Evolutionary conservation across 164 flowering plant genomes (phyloP), one percentile per base, ranked within the genome.

Genomic region (Chloranthus sessilifolius): DNA sequence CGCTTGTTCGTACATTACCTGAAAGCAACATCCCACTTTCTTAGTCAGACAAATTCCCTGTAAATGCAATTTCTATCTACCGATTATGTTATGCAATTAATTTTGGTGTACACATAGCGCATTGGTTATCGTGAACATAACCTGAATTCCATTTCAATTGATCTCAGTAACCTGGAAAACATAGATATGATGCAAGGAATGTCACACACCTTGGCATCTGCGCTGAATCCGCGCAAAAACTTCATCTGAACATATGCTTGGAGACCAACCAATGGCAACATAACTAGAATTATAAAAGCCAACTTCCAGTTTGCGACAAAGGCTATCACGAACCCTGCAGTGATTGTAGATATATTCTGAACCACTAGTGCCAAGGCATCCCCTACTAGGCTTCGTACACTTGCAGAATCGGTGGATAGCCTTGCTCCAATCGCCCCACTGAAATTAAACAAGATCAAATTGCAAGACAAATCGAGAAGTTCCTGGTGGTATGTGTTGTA

Each of bases 391-490:
- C 70, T 67, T 30, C 71, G 50, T 20, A 58, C 55, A 10, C 43
- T 50, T 15, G 62, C 39, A 14, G 62, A 55, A 49, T 58, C 55
- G 7, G 66, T 64, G 3, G 80, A 66, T 50, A 75, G 63, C 50
- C 80, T 58, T 57, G 77, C 74, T 16, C 76, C 76, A 20, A 75
- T 46, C 23, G 74, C 74, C 7, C 80, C 80, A 54, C 80, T 75
- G 62, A 14, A 42, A 57, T 0, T 1, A 38, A 10, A 42, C 11
- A 14, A 5, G 21, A 15, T 15, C 21, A n/a, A n/a, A n/a, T 17
- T 33, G 36, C 36, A 26, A 33, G 25, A 23, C 39, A 41, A 31
- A 4, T 10, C 10, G 28, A 24, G 6, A 12, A 22, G 36, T 35
- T 35, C 11, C 44, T 33, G 8, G 16, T n/a, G n/a, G n/a, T n/a